Evolutionary conservation across 1,139 yeast genomes (phyloP).

Genomic region (Saccharomyces pastorianus): DNA sequence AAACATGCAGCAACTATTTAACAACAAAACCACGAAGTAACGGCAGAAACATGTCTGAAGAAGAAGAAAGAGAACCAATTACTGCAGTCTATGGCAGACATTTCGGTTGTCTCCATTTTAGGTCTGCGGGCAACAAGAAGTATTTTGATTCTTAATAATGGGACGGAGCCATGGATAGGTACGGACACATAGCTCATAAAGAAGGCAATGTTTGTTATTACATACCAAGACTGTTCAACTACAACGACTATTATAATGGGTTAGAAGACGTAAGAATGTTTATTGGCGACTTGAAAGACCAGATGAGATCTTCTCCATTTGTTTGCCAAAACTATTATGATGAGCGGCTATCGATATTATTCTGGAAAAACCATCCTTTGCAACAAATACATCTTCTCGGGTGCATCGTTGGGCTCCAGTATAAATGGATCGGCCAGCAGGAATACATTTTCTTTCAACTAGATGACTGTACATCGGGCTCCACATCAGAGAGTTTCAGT

Average conservation of each 20-base stretch:
- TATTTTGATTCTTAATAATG: not conserved
- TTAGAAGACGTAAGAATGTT: not conserved
- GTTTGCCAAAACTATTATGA: constrained; percentile 6
- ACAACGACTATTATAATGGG: not conserved
- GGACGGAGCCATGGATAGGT: not conserved
- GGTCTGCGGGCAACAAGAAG: not conserved
- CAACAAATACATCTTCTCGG: constrained; percentile 17
- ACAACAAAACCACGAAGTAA: not conserved
- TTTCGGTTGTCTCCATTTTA: not conserved
- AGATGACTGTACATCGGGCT: constrained; percentile 20
- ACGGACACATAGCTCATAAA: not conserved
- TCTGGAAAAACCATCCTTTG: constrained; percentile 23
- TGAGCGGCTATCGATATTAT: constrained; percentile 8
- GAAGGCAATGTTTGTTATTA: not conserved
- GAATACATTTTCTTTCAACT: constrained; percentile 18
- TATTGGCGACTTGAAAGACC: not conserved
- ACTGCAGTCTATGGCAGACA: not conserved
- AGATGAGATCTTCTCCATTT: constrained; percentile 2
- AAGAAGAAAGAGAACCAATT: not conserved
- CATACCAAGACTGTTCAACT: not conserved
- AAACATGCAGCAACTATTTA: not conserved
- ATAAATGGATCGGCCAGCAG: constrained; percentile 11
- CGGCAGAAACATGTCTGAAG: not conserved
- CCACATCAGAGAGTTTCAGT: not conserved
- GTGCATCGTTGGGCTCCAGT: constrained; percentile 15